phyloP scores from a whole-genome alignment of 2,329 filamentous ascomycete species.

The Aphanoascus verrucosus region DNA sequence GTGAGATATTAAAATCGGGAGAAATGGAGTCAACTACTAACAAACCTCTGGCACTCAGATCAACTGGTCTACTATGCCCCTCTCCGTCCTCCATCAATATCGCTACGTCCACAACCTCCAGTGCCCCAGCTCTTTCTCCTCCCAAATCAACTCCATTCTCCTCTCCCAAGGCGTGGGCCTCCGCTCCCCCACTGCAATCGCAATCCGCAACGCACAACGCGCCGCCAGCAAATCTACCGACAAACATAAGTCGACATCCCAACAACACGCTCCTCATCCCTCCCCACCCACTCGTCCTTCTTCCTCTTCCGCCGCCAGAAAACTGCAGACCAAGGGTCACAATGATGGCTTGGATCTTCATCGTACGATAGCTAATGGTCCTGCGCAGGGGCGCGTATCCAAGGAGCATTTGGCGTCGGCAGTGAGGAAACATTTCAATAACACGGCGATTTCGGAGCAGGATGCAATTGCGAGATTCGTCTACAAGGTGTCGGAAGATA shows the following conservation, averaged over 20 bases:
- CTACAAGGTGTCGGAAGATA: constrained; percentile 40
- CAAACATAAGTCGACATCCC: not conserved
- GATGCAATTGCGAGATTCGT: constrained; percentile 39
- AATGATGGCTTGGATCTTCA: not conserved
- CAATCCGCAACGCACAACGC: constrained; percentile 23
- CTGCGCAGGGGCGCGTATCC: constrained; percentile 30
- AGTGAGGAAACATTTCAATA: constrained; percentile 41
- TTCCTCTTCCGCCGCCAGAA: constrained; percentile 2
- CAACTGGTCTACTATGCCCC: constrained; percentile 35
- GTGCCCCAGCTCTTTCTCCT: constrained; percentile 36
- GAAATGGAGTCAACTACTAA: too few relatives aligned
- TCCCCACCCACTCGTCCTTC: not conserved
- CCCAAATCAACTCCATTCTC: constrained; percentile 38
- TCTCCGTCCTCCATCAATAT: constrained; percentile 40
- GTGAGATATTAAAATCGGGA: constrained; percentile 18
- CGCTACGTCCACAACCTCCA: constrained; percentile 39
- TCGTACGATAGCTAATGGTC: not conserved
- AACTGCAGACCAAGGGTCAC: not conserved
- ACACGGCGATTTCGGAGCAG: constrained; percentile 36
- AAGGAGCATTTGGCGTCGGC: constrained; percentile 35
- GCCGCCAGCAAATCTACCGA: constrained; percentile 16
- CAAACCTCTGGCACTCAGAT: constrained; percentile 25
- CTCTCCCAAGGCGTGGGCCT: constrained; percentile 38
- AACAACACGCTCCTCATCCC: not conserved
- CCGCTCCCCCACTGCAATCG: constrained; percentile 36